Percentiles rank a stretch among this genome's conserved stretches.
Conservation (phyloP, 2,329 filamentous ascomycete genomes). For the Botrytis deweyae region DNA sequence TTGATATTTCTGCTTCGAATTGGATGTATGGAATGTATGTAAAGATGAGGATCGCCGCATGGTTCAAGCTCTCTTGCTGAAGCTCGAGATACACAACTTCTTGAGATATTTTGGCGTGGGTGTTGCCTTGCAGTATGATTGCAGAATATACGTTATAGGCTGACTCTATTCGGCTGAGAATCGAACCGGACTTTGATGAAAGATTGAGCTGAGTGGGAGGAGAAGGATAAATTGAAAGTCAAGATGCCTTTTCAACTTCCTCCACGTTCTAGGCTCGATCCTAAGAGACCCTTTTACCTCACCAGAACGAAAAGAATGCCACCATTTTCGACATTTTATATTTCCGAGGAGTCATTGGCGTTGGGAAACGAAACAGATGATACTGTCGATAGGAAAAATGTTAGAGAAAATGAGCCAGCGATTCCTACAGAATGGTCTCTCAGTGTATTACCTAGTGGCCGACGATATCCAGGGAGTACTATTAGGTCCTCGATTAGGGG, state of each 20-base stretch:
- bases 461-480: not conserved
- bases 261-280: slow-evolving; percentile 4
- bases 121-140: not conserved
- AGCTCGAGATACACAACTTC: not conserved
- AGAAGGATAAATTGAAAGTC: slow-evolving; percentile 2
- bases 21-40: slow-evolving; percentile 9
- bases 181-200: slow-evolving; percentile 1
- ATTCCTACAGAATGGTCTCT: slow-evolving; percentile 9
- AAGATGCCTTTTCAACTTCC: slow-evolving; percentile 16
- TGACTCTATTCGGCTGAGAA: not conserved
- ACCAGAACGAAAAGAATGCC: slow-evolving; percentile 14
- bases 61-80: slow-evolving; percentile 4
- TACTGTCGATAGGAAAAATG: not conserved
- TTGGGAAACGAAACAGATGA: not conserved
- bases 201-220: not conserved
- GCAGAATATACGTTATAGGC: not conserved
- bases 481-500: not conserved
- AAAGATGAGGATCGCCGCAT: slow-evolving; percentile 18
- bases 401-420: not conserved
- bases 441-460: not conserved
- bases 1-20: not conserved
- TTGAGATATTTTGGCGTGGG: not conserved
- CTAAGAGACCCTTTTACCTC: slow-evolving; percentile 5
- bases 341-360: slow-evolving; percentile 13
- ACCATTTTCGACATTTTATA: slow-evolving; percentile 16